phyloP scores from a whole-genome alignment of 495 filamentous ascomycete genomes.

The Terfezia boudieri region DNA sequence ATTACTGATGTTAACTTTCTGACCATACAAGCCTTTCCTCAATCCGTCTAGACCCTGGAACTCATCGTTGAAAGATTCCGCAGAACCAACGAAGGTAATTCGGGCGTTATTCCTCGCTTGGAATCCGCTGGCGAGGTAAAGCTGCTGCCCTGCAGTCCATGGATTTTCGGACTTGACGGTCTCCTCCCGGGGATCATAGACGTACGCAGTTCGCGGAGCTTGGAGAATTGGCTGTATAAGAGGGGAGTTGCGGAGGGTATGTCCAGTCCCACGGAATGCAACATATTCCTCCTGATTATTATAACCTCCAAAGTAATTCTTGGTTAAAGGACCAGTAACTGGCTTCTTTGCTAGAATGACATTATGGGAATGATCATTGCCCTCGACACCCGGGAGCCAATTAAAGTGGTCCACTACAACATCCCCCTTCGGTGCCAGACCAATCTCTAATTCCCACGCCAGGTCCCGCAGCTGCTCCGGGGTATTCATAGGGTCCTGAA shows the following conservation, averaged over 20 bases:
- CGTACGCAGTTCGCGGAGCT: conserved; percentile 66
- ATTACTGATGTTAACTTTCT: conserved; percentile 47
- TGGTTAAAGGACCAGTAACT: conserved; percentile 45
- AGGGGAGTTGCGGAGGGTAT: conserved; percentile 50
- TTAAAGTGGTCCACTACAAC: conserved; percentile 89
- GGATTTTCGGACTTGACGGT: conserved; percentile 46
- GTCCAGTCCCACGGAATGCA: conserved; percentile 46
- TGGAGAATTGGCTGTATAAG: conserved; percentile 61
- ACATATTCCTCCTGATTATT: conserved; percentile 10
- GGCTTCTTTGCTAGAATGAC: conserved; percentile 42
- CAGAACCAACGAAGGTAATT: conserved; percentile 65
- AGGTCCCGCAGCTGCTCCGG: conserved; percentile 63
- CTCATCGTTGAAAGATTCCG: conserved; percentile 64
- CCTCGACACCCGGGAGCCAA: conserved; percentile 52
- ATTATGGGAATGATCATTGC: conserved; percentile 75
- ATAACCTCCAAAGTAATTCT: conserved; percentile 51
- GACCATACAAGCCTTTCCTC: conserved; percentile 14
- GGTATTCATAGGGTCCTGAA: conserved; percentile 49
- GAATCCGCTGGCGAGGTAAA: conserved; percentile 58
- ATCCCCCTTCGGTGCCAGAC: conserved; percentile 57
- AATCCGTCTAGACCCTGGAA: conserved; percentile 40
- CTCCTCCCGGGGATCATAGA: conserved; percentile 86
- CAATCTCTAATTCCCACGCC: conserved; percentile 76
- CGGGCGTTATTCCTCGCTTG: conserved; percentile 87
- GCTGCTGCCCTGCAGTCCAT: conserved; percentile 60